Base-by-base conservation (phyloP, 2,329 filamentous ascomycete species). In the Amauroascus niger region DNA sequence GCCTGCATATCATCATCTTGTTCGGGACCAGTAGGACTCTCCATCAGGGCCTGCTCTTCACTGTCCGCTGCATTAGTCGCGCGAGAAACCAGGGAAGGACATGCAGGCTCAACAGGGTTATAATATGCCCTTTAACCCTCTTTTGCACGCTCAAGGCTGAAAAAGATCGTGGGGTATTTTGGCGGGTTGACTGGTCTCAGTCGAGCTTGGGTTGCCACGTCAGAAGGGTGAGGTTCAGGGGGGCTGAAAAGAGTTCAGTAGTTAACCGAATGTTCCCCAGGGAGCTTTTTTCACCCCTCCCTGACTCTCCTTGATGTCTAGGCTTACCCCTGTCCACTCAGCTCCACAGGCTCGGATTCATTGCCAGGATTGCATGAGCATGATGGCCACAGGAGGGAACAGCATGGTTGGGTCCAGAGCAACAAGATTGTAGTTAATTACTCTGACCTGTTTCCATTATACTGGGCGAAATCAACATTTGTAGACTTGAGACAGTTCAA, bases 91-190 rank as follows among this genome's bases (percentile, higher is more conserved):
- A 49, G 20, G 46, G 48, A 50, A 43, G 28, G 46, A 6, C 32
- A 49, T 37, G 20, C 32, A 13, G 46, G 11, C 13, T 39, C 26
- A n/a, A 28, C 46, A 49, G 46, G 46, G 46, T 28, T 30, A 28
- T 14, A 6, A 32, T n/a, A 37, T 14, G 30, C 49, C 18, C n/a
- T n/a, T 52, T 52, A 26, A 39, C 40, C 39, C 30, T 24, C 13
- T 45, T 46, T 11, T 28, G 41, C 32, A 14, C 18, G 43, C 37
- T 46, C 50, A 46, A 52, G 50, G 50, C 50, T 52, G 50, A 52
- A 22, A 46, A 30, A n/a, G n/a, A 39, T 39, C 41, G 30, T 35
- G 40, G 50, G 41, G 39, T n/a, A n/a, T n/a, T 39, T 37, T 24
- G 16, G 22, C 32, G 13, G 39, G 16, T 30, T 52, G 28, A 46